Conservation (phyloP, 805 yeast species). For the Nematodospora valgi region DNA sequence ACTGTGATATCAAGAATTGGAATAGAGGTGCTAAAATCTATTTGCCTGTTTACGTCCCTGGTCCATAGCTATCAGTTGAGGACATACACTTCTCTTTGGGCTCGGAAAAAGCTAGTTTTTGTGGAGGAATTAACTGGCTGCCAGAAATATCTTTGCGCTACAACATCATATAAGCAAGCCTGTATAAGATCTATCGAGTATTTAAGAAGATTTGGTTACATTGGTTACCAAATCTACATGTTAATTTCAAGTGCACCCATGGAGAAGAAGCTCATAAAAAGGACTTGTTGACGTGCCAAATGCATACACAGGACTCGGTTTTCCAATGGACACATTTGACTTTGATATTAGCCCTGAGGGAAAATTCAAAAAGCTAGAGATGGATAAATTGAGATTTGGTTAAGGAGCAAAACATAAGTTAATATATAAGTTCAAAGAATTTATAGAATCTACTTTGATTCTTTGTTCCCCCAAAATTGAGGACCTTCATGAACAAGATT, state of each 20-base stretch:
- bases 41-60: constrained; percentile 45
- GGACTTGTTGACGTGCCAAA: constrained; percentile 53
- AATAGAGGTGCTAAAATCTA: constrained; percentile 48
- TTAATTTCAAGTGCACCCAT: constrained; percentile 47
- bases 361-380: constrained; percentile 18
- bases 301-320: constrained; percentile 48
- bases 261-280: constrained; percentile 49
- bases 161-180: constrained; percentile 50
- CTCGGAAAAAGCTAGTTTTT: constrained; percentile 52
- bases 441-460: constrained; percentile 1
- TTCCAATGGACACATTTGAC: constrained; percentile 51
- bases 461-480: constrained; percentile 8
- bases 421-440: constrained; percentile 12
- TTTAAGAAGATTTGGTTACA: constrained; percentile 47
- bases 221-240: constrained; percentile 48
- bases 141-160: constrained; percentile 44
- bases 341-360: constrained; percentile 45
- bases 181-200: constrained; percentile 49
- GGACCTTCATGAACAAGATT: constrained; percentile 15
- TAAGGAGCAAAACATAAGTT: constrained; percentile 13
- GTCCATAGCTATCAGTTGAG: constrained; percentile 47
- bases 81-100: constrained; percentile 53
- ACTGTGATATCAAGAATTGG: constrained; percentile 50
- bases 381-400: constrained; percentile 41
- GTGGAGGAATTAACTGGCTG: constrained; percentile 53